These are phyloP conservation scores for Buddleja alternifolia DNA, from an alignment of 257 asterid species.

Conservation along the genomic window DNA sequence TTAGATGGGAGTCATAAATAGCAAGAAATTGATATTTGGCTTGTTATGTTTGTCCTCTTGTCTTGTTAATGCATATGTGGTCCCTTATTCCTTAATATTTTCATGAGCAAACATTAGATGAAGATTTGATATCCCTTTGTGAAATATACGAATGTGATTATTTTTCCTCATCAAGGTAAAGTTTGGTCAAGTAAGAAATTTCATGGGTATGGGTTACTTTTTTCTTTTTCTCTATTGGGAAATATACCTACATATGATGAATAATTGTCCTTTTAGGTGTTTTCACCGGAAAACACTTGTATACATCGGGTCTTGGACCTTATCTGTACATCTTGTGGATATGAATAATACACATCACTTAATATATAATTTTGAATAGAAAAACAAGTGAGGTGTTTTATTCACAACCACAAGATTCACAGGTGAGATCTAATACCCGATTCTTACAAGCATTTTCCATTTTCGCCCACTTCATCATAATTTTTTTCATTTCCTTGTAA, in stretches of 20 bases:
- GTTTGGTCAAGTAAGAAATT: neutral
- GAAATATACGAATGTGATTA: neutral
- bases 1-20: constrained; percentile 19
- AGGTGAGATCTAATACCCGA: too few relatives aligned
- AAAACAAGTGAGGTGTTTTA: too few relatives aligned
- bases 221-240: neutral
- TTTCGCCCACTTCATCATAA: too few relatives aligned
- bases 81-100: constrained; percentile 9
- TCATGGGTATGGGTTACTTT: neutral
- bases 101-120: constrained; percentile 14
- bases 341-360: too few relatives aligned
- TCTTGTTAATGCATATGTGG: constrained; percentile 17
- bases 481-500: too few relatives aligned
- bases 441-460: too few relatives aligned
- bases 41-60: constrained; percentile 17
- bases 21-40: constrained; percentile 12
- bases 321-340: too few relatives aligned
- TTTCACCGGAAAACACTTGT: too few relatives aligned
- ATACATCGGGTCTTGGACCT: too few relatives aligned
- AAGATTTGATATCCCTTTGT: constrained; percentile 7
- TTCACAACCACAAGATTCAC: too few relatives aligned
- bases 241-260: neutral
- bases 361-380: too few relatives aligned
- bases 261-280: constrained; percentile 3
- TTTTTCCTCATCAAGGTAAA: neutral